Percentiles rank a stretch among this genome's conserved stretches.
phyloP scores from a whole-genome alignment of 2,329 filamentous ascomycete species.

The Pestalotiopsis sp. region DNA sequence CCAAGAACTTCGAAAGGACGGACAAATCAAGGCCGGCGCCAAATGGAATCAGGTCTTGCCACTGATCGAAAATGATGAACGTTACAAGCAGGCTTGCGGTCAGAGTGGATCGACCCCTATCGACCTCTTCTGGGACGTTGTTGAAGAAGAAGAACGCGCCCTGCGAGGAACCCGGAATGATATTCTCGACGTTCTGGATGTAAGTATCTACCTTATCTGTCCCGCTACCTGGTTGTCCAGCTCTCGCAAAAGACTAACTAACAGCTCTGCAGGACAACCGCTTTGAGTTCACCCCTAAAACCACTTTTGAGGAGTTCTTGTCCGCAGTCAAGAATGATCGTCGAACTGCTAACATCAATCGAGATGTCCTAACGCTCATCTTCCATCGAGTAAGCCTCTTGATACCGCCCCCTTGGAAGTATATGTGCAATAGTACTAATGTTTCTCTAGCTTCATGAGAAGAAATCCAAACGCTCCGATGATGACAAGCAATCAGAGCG shows the following conservation, averaged over 20 bases:
- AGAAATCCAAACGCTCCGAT: slow-evolving; percentile 70
- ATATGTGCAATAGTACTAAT: background rate
- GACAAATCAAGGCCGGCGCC: slow-evolving; percentile 83
- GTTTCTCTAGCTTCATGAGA: slow-evolving; percentile 69
- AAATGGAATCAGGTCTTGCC: slow-evolving; percentile 86
- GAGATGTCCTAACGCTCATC: slow-evolving; percentile 75
- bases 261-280: slow-evolving; percentile 70
- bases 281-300: slow-evolving; percentile 85
- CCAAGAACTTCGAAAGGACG: slow-evolving; percentile 68
- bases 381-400: slow-evolving; percentile 69
- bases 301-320: slow-evolving; percentile 85
- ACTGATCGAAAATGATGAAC: slow-evolving; percentile 74
- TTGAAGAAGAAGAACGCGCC: slow-evolving; percentile 92
- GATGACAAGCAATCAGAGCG: slow-evolving; percentile 86
- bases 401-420: background rate
- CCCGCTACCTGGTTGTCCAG: background rate
- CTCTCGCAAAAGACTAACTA: slow-evolving; percentile 36
- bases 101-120: slow-evolving; percentile 82
- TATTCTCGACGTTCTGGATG: slow-evolving; percentile 85
- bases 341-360: slow-evolving; percentile 84
- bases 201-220: slow-evolving; percentile 44
- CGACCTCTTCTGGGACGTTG: slow-evolving; percentile 92
- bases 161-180: slow-evolving; percentile 79
- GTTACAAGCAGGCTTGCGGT: slow-evolving; percentile 81
- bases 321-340: slow-evolving; percentile 80